Conservation (phyloP, 2,329 filamentous ascomycete genomes). For the Aspergillus japonicus region DNA sequence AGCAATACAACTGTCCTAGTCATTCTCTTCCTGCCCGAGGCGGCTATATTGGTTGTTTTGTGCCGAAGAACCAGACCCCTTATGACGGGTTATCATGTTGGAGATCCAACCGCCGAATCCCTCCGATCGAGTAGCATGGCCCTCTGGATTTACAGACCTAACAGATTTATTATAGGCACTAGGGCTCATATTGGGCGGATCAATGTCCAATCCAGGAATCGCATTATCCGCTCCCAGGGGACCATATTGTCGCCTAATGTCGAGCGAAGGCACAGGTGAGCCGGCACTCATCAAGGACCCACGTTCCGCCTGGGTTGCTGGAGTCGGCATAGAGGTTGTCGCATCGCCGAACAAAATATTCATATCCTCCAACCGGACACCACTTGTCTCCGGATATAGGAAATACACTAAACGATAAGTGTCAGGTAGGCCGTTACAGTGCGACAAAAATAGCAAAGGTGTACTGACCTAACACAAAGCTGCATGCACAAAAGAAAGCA, state of each 20-base stretch:
- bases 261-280: conserved; percentile 77
- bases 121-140: conserved; percentile 43
- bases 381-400: conserved; percentile 94
- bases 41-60: conserved; percentile 45
- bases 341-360: conserved; percentile 90
- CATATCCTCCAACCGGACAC: conserved; percentile 95
- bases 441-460: neutral
- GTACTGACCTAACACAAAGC: conserved; percentile 89
- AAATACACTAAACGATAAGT: conserved; percentile 72
- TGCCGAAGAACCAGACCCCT: conserved; percentile 37
- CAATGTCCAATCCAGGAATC: conserved; percentile 78
- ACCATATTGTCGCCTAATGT: conserved; percentile 56
- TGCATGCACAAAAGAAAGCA: conserved; percentile 92
- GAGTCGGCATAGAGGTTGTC: conserved; percentile 77
- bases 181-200: conserved; percentile 65
- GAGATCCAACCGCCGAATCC: conserved; percentile 70
- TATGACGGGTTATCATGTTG: conserved; percentile 60
- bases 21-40: conserved; percentile 47
- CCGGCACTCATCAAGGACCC: conserved; percentile 76
- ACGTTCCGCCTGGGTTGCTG: conserved; percentile 72
- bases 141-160: conserved; percentile 31
- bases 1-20: conserved; percentile 5
- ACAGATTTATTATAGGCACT: conserved; percentile 51
- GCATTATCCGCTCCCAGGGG: conserved; percentile 61
- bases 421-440: conserved; percentile 6